Base-by-base conservation (phyloP, 2,329 filamentous ascomycete genomes). In the Sporothrix variecibatus region DNA sequence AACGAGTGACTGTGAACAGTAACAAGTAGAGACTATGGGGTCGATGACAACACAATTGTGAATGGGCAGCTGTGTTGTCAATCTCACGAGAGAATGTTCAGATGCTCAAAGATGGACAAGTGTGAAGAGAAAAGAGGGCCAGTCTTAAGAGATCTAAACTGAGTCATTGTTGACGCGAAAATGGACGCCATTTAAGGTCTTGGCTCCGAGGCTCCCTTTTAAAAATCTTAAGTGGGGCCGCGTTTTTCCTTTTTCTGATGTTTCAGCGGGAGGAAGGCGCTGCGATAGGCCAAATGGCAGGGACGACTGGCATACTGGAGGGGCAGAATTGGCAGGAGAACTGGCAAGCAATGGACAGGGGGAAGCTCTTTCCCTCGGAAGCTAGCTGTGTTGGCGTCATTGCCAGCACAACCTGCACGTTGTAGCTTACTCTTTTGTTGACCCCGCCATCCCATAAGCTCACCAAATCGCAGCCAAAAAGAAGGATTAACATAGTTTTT, bases 141-240 rank as follows among this genome's bases (percentile, higher is more conserved):
- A 43, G 31, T 40, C 31, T 38, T 43, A n/a, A n/a, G 5, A 38
- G 12, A 46, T 40, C 62, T 67, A 11, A 15, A 46, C 26, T 12
- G 38, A 67, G 62, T 67, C 62, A 67, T 67, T 67, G 38, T 46
- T 46, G 60, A 65, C 38, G 62, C 62, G 67, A 69, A 51, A 53
- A 69, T 17, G 26, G n/a, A 34, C 65, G 43, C 43, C 46, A 17
- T 34, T 34, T 51, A 34, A 12, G 38, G 20, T 6, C 34, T 64
- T 64, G 38, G 34, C 60, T n/a, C n/a, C n/a, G n/a, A n/a, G n/a
- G n/a, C n/a, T n/a, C 20, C 34, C 64, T 31, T 49, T 46, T 17
- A 20, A 17, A 8, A n/a, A 28, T 26, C 31, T 9, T 8, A 58
- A 43, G 68, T 72, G 56, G 70, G 56, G 26, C 40, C 70, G 56